These are phyloP conservation scores for Calamus simplicifolius DNA, from an alignment of 176 grass and related monocot genomes.

Conservation along the genomic window DNA sequence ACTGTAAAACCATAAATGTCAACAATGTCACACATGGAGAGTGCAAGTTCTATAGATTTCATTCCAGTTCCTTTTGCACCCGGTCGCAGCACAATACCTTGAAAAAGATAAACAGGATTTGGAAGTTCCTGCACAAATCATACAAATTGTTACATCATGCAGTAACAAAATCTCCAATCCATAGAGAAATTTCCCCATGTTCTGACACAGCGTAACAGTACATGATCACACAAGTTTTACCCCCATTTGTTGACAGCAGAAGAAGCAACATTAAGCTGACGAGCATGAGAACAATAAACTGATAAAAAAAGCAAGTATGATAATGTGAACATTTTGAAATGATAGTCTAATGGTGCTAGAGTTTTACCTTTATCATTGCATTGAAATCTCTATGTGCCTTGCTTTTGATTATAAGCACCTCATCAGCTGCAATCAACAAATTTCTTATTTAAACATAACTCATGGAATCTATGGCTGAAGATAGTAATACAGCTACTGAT, in stretches of 20 bases:
- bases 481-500: no score
- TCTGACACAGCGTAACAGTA: background rate
- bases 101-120: constrained; percentile 95
- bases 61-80: constrained; percentile 98
- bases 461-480: no score
- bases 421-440: constrained; percentile 65
- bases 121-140: constrained; percentile 64
- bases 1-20: constrained; percentile 95
- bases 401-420: constrained; percentile 96
- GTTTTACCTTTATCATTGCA: constrained; percentile 70
- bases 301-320: no score
- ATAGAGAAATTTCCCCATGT: no score
- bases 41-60: constrained; percentile 94
- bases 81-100: constrained; percentile 91
- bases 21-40: constrained; percentile 92
- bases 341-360: background rate
- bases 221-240: constrained; percentile 1
- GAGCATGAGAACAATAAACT: no score
- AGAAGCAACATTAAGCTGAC: no score
- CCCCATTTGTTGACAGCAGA: no score
- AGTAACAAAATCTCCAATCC: no score
- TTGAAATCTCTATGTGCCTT: constrained; percentile 84
- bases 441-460: background rate
- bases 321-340: no score
- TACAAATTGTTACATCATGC: constrained; percentile 11